These are phyloP conservation scores for Zygoascus bituminiphila DNA, from an alignment of 805 yeast species.

Conservation along the genomic window DNA sequence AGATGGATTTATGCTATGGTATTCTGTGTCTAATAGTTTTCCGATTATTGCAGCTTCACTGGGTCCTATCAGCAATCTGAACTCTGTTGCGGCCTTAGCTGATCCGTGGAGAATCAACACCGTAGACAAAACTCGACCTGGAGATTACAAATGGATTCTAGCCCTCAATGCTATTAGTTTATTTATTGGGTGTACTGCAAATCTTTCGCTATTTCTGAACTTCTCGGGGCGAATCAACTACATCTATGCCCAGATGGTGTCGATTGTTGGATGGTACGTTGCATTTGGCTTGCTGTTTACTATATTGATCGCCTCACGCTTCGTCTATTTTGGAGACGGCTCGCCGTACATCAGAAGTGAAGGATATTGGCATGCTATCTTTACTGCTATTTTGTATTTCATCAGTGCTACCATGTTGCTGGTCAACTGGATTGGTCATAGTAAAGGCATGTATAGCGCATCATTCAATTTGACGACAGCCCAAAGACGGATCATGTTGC, in stretches of 20 bases:
- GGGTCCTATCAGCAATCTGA: constrained; percentile 72
- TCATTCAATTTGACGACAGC: constrained; percentile 55
- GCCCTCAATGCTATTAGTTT: constrained; percentile 57
- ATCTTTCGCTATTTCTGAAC: constrained; percentile 60
- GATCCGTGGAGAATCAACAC: constrained; percentile 53
- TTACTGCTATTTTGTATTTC: constrained; percentile 57
- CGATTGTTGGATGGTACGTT: constrained; percentile 55
- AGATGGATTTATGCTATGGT: constrained; percentile 39
- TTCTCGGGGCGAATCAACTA: constrained; percentile 51
- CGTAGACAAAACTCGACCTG: constrained; percentile 13
- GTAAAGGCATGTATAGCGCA: constrained; percentile 54
- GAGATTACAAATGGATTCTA: constrained; percentile 38
- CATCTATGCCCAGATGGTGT: constrained; percentile 50
- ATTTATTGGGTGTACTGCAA: constrained; percentile 57
- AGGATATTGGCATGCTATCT: constrained; percentile 74
- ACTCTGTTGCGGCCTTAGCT: constrained; percentile 61
- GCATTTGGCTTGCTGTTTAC: constrained; percentile 49
- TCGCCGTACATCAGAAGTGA: constrained; percentile 30
- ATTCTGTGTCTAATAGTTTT: constrained; percentile 54
- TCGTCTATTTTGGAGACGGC: constrained; percentile 24
- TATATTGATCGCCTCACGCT: constrained; percentile 36
- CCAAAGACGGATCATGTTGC: constrained; percentile 68
- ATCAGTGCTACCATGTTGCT: constrained; percentile 44
- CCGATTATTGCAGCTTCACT: constrained; percentile 72
- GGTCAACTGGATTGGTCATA: constrained; percentile 56